Percentiles rank a stretch among this genome's conserved stretches.
Conservation (phyloP, 1,284 basidiomycete species). For the Tausonia pullulans region DNA sequence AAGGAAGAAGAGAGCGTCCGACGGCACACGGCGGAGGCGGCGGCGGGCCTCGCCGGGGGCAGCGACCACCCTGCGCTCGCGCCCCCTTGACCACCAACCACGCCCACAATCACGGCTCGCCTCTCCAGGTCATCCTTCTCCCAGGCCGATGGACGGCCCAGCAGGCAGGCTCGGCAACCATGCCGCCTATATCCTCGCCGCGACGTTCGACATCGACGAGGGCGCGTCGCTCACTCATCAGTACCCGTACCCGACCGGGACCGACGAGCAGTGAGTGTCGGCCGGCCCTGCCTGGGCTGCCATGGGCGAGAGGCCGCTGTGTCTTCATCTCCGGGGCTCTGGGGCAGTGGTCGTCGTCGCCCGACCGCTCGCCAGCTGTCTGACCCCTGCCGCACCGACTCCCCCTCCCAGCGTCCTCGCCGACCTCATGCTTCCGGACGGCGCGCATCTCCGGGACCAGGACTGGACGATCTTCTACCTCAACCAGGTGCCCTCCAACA, state of each 20-base stretch:
- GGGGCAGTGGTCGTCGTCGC: background rate
- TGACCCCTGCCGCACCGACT: background rate
- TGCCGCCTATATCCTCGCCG: conserved; percentile 62
- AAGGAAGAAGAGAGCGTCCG: no score
- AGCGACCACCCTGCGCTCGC: no score
- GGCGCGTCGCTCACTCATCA: conserved; percentile 86
- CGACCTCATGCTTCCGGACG: conserved; percentile 96
- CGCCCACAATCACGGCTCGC: no score
- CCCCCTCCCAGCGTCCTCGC: conserved; percentile 58
- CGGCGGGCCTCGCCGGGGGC: no score
- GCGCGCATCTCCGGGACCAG: conserved; percentile 82
- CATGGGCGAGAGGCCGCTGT: no score
- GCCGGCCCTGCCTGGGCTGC: background rate
- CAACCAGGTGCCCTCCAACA: conserved; percentile 79
- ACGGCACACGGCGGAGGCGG: no score
- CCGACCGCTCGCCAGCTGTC: background rate
- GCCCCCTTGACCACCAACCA: no score
- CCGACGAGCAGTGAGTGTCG: conserved; percentile 68
- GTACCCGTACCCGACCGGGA: conserved; percentile 81
- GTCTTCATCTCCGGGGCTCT: no score
- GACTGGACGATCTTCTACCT: conserved; percentile 99
- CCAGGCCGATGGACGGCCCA: no score
- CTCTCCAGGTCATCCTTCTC: background rate
- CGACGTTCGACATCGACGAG: conserved; percentile 89
- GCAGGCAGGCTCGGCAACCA: background rate